Conservation (phyloP, 305 asterid species). For the Fraxinus latifolia region DNA sequence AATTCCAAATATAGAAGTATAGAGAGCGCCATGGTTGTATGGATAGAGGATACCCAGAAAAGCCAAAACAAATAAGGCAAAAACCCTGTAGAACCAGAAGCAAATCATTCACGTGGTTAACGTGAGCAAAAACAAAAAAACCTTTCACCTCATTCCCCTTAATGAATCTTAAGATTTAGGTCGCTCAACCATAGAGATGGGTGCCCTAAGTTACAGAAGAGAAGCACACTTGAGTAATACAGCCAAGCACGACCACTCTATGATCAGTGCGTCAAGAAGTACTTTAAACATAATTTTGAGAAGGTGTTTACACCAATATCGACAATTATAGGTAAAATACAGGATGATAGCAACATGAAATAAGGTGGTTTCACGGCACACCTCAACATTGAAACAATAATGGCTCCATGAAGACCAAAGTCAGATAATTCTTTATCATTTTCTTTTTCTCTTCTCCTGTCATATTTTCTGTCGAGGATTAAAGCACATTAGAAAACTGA, state of each 20-base stretch:
- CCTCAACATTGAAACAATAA: background rate
- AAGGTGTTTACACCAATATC: background rate
- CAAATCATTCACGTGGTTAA: background rate
- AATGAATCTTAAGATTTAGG: background rate
- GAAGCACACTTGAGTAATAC: background rate
- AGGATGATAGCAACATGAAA: background rate
- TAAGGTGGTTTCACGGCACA: background rate
- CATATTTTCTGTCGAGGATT: background rate
- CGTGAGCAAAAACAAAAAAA: slow-evolving; percentile 1
- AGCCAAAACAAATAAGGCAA: slow-evolving; percentile 54
- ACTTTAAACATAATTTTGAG: background rate
- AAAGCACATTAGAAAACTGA: background rate
- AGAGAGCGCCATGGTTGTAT: slow-evolving; percentile 65
- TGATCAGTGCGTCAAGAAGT: background rate
- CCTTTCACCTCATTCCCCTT: slow-evolving; percentile 1
- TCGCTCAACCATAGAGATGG: background rate
- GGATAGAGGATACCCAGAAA: slow-evolving; percentile 66
- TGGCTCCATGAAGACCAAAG: background rate
- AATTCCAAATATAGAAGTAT: slow-evolving; percentile 44
- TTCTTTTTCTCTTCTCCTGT: background rate
- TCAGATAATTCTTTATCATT: background rate
- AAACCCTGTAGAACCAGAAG: slow-evolving; percentile 49
- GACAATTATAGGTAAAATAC: background rate
- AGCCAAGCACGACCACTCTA: background rate
- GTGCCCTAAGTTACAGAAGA: background rate